Evolutionary conservation across 257 asterid genomes (phyloP), one percentile per base, ranked within the genome.

Genomic region (Mentha longifolia): DNA sequence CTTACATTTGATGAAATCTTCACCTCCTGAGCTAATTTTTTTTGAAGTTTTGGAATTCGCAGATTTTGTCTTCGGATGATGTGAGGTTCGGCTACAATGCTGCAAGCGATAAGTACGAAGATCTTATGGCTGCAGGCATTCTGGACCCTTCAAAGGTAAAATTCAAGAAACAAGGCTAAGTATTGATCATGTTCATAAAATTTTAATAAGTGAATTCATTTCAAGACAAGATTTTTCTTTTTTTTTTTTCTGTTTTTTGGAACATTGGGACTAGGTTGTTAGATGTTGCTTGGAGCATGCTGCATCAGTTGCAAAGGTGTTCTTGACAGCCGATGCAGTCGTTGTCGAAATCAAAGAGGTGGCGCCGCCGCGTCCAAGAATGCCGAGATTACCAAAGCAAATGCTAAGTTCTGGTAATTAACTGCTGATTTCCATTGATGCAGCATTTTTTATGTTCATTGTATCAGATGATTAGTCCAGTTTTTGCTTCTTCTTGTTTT

Each of bases 211-310:
- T 30, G 63, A 25, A 12, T 5, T 11, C 5, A 22, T 55, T 4
- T 12, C 11, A 12, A 12, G 45, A 68, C 17, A 22, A 22, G 25
- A 22, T 22, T 22, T 22, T 22, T 22, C 2, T 22, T 22, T 22
- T 22, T 22, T 62, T 13, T 42, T 45, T 22, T 22, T 22, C 2
- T 22, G 1, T 22, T 22, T 22, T 62, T 13, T 42, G 37, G 30
- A n/a, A 14, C 51, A 61, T 2, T 31, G 3, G 61, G 74, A 63
- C 14, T 85, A 91, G 95, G 96, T 92, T 16, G 92, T 92, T 6
- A 77, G 98, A 74, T 92, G 98, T 80, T 92, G 96, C 82, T 82
- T 89, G 76, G 96, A 89, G 74, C 92, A 92, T 60, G 87, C 96
- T 50, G 86, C 90, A 12, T 88, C 96, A 9, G 93, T 92, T 15